Base-by-base conservation (phyloP, 768 basidiomycete species). In the Tylopilus vinaceipallidus region DNA sequence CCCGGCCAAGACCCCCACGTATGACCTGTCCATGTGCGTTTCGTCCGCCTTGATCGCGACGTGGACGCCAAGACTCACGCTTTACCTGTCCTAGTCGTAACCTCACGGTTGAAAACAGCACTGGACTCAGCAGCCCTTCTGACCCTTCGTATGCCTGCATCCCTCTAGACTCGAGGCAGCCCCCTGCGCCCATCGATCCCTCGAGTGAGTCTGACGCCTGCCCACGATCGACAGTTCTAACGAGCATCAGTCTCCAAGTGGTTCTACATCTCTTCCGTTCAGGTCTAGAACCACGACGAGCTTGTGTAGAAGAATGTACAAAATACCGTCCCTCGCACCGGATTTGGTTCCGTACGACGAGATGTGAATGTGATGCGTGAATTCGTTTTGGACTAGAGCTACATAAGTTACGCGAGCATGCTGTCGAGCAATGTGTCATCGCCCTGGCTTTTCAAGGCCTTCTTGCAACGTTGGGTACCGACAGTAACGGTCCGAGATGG, bases 241-340 rank as follows among this genome's bases (percentile, higher is more conserved):
- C 12, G 61, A 32, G 33, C 52, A 20, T 20, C 55, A 91, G 90
- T 92, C 59, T 90, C 84, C 56, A 92, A 91, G 66, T 92, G 90
- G 91, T 93, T 93, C 83, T 90, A 92, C 73, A 94, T 94, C 62
- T 90, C 91, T 19, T 91, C 91, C 29, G 88, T 88, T 27, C 86
- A 87, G 56, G 86, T 91, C 52, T 91, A 75, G 53, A 47, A 9
- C 16, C 45, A 9, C 19, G 10, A 29, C 16, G 11, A 35, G 11
- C 32, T 19, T 6, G 11, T 30, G 10, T 17, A 26, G 32, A 24
- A 10, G 24, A 26, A 29, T 40, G 45, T 47, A 49, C 34, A 37
- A 39, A 30, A 32, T 16, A 36, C 16, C 38, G 5, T 24, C 37
- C 40, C 36, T 52, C 24, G 17, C 47, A 45, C 27, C 20, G 27